Base-by-base conservation (phyloP, 148 eudicot genomes). In the Rheum nobile region DNA sequence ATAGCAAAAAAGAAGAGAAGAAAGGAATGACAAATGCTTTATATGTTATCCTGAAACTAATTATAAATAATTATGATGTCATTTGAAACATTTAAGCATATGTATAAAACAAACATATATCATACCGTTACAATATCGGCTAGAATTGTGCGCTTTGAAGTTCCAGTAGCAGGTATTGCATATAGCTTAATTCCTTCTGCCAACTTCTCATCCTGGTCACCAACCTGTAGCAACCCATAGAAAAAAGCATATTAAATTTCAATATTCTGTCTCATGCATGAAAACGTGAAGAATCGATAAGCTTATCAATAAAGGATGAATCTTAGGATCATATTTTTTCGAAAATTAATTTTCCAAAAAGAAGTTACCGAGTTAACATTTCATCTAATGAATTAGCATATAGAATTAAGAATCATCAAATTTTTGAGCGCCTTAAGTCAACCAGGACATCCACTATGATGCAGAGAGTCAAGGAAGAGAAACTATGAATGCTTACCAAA, bases 121-220 rank as follows among this genome's bases (percentile, higher is more conserved):
- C 85, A 72, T 86, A 95, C 98, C 84, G 90, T 87, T 48, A 95
- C 79, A 77, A 95, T 86, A 81, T 95, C 98, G 75, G 90, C 81
- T 46, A 95, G 93, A 47, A 95, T 87, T 10, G 92, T 81, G 35
- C 97, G 90, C 82, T 91, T 95, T 50, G 98, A 87, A 72, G 88
- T 81, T 52, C 85, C 73, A 76, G 86, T 87, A 24, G 92, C 80
- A 70, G 91, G 71, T 75, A 95, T 80, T 34, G 97, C 97, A 85
- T 87, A 84, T 39, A 95, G 82, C 75, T 91, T 91, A 73, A 95
- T 95, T 67, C 97, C 97, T 79, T 91, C 97, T 3, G 96, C 97
- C 71, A 95, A 80, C 85, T 95, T 95, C 81, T 95, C 98, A 1
- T 95, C 97, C 59, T 84, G 85, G 19, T 95, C 96, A 74, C 98